phyloP scores from a whole-genome alignment of 1,139 yeast genomes.

The Blastobotrys apis region DNA sequence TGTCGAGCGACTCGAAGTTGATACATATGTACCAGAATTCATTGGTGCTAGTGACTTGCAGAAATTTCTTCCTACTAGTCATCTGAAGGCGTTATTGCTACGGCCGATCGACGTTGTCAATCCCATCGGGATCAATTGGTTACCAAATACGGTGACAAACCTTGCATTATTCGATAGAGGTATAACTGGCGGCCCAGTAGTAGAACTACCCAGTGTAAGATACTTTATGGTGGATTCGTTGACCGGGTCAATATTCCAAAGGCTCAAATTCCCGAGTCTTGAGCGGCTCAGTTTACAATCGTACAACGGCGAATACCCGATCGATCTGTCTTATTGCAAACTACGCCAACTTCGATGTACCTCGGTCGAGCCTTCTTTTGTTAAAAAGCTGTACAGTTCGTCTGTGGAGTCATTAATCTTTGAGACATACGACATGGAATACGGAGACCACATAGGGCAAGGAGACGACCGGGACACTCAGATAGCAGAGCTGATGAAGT shows the following conservation, averaged over 20 bases:
- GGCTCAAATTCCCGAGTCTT: slow-evolving; percentile 1
- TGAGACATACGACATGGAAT: not conserved
- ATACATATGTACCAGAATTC: not conserved
- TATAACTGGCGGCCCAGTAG: not conserved
- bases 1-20: slow-evolving; percentile 5
- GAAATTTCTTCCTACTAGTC: not conserved
- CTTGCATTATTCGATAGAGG: slow-evolving; percentile 5
- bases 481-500: not conserved
- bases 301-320: not conserved
- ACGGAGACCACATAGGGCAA: not conserved
- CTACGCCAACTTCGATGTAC: slow-evolving; percentile 3
- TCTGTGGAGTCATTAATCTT: slow-evolving; percentile 1
- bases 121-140: not conserved
- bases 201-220: slow-evolving; percentile 1
- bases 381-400: not conserved
- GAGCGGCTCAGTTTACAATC: slow-evolving; percentile 6
- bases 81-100: slow-evolving; percentile 5
- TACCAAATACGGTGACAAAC: slow-evolving; percentile 8
- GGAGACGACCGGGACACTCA: slow-evolving; percentile 1
- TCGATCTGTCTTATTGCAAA: slow-evolving; percentile 1
- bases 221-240: slow-evolving; percentile 6
- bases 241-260: not conserved
- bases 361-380: not conserved
- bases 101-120: slow-evolving; percentile 5
- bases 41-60: not conserved